Evolutionary conservation across 2,329 filamentous ascomycete genomes (phyloP).

Genomic region (Alternaria metachromatica): DNA sequence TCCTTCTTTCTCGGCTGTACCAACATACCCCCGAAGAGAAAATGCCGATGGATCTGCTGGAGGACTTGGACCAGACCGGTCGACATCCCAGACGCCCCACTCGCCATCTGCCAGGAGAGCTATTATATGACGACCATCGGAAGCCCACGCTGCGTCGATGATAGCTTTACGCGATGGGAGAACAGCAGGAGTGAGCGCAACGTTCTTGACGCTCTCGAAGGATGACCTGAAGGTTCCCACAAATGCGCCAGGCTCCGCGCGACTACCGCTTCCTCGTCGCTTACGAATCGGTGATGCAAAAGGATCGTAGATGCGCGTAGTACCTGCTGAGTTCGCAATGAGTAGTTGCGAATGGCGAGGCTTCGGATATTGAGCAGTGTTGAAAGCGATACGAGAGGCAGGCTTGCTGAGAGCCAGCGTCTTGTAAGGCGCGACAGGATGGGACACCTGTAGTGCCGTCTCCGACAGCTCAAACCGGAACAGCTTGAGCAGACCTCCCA

Average conservation of each 20-base stretch:
- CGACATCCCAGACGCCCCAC: conserved; percentile 61
- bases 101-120: conserved; percentile 58
- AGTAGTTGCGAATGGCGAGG: conserved; percentile 62
- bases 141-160: conserved; percentile 57
- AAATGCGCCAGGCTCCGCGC: conserved; percentile 35
- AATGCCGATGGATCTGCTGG: conserved; percentile 41
- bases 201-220: conserved; percentile 41
- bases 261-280: conserved; percentile 22
- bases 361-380: conserved; percentile 60
- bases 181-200: conserved; percentile 29
- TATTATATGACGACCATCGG: conserved; percentile 55
- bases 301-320: conserved; percentile 64
- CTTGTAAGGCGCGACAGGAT: conserved; percentile 52
- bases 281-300: conserved; percentile 48
- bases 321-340: conserved; percentile 61
- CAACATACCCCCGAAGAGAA: conserved; percentile 47
- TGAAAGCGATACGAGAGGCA: conserved; percentile 61
- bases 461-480: conserved; percentile 50
- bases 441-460: conserved; percentile 46
- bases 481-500: conserved; percentile 50
- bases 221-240: conserved; percentile 42
- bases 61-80: conserved; percentile 42
- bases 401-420: conserved; percentile 58
- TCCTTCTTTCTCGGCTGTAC: conserved; percentile 32
- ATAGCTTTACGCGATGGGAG: conserved; percentile 55